Evolutionary conservation across 768 basidiomycete species (phyloP).

Genomic region (Phlegmacium glaucopus): DNA sequence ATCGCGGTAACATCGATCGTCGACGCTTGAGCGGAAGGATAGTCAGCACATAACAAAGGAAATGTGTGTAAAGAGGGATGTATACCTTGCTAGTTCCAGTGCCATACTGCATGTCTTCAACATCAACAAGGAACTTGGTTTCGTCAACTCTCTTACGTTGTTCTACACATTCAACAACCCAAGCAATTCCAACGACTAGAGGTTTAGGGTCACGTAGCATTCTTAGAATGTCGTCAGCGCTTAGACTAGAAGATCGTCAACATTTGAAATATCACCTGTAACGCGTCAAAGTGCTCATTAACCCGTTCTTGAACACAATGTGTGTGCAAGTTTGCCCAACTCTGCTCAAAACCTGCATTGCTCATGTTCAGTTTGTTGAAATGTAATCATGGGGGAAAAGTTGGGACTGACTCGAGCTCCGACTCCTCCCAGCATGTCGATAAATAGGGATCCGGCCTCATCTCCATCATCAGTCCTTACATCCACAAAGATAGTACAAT

Average conservation of each 20-base stretch:
- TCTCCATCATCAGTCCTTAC: conserved; percentile 82
- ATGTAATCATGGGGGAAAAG: background rate
- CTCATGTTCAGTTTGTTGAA: background rate
- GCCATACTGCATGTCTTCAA: conserved; percentile 56
- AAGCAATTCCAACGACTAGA: conserved; percentile 75
- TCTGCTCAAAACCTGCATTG: conserved; percentile 52
- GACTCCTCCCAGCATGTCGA: conserved; percentile 75
- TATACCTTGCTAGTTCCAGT: conserved; percentile 56
- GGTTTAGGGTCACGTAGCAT: conserved; percentile 68
- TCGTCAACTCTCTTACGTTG: conserved; percentile 63
- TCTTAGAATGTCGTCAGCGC: conserved; percentile 28
- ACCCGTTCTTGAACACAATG: conserved; percentile 82
- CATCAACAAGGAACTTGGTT: conserved; percentile 57
- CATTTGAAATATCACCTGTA: conserved; percentile 49
- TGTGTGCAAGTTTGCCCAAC: conserved; percentile 77
- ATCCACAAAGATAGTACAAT: conserved; percentile 83
- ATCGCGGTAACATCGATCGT: conserved; percentile 68
- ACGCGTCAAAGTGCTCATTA: conserved; percentile 66
- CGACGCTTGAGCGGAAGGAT: conserved; percentile 47
- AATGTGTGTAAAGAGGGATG: too few relatives aligned
- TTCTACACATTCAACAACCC: conserved; percentile 88
- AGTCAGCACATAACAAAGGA: too few relatives aligned
- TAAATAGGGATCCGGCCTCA: conserved; percentile 77
- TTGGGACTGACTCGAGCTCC: conserved; percentile 68
- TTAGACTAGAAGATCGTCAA: background rate